Conservation (phyloP, 169 alveolate species). For the Eimeria tenella region DNA sequence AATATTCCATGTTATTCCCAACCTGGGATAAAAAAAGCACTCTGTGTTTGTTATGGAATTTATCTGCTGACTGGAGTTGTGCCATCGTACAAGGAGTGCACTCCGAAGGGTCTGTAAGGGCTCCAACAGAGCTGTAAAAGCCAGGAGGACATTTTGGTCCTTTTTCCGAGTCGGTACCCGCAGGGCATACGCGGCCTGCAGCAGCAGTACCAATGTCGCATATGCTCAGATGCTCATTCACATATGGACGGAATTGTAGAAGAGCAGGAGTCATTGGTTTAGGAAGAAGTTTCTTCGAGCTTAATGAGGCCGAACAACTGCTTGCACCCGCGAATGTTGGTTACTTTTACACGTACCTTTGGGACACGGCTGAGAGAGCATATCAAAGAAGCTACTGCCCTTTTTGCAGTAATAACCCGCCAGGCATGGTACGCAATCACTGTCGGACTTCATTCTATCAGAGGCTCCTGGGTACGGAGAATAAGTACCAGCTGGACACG, state of each 20-base stretch:
- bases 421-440: constrained; percentile 17
- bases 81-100: constrained; percentile 64
- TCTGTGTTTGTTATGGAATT: no score
- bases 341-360: constrained; percentile 10
- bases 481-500: constrained; percentile 83
- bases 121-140: constrained; percentile 32
- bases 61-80: background rate
- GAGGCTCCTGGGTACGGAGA: constrained; percentile 78
- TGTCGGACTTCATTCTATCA: constrained; percentile 53
- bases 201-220: no score
- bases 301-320: no score
- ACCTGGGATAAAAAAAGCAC: no score
- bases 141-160: constrained; percentile 73
- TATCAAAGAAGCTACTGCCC: constrained; percentile 51
- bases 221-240: no score
- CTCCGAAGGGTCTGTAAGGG: constrained; percentile 14
- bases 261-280: no score
- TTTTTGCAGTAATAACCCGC: constrained; percentile 58
- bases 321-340: no score
- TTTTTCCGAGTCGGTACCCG: constrained; percentile 45
- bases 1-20: no score
- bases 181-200: constrained; percentile 68
- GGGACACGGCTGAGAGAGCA: constrained; percentile 69
- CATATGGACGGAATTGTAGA: no score
- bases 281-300: no score